Percentiles rank a stretch among this genome's conserved stretches.
These are phyloP conservation scores for Aspergillus saccharolyticus DNA, from an alignment of 495 filamentous ascomycete species.

Conservation along the genomic window DNA sequence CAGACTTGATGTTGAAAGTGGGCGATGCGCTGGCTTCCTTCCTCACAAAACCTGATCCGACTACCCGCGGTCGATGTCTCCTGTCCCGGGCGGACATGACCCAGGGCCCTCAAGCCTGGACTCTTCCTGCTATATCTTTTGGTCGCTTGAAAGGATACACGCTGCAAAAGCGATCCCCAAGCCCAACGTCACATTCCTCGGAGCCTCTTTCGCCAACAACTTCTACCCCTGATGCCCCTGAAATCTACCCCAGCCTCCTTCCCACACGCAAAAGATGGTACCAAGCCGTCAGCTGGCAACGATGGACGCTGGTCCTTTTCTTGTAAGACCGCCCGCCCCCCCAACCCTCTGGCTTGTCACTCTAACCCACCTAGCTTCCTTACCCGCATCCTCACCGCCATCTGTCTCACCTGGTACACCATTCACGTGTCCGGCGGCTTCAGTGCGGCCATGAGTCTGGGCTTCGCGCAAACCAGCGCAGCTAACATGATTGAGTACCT, in stretches of 20 bases:
- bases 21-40: constrained; percentile 18
- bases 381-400: background rate
- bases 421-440: background rate
- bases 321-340: background rate
- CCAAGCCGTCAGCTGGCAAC: background rate
- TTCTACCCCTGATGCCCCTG: background rate
- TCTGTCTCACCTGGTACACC: background rate
- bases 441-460: background rate
- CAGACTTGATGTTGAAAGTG: constrained; percentile 5
- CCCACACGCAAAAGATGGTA: background rate
- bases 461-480: background rate
- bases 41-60: constrained; percentile 8
- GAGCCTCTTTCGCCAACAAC: background rate
- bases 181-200: background rate
- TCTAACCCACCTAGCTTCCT: background rate
- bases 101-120: background rate
- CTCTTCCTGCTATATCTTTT: background rate
- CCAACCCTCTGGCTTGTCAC: too few species aligned
- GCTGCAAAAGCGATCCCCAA: background rate
- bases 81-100: constrained; percentile 2
- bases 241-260: background rate
- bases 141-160: background rate
- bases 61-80: constrained; percentile 6
- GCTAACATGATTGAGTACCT: background rate
- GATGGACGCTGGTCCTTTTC: background rate